Evolutionary conservation across 176 grass and related monocot species (phyloP).

Genomic region (Puccinellia tenuiflora): DNA sequence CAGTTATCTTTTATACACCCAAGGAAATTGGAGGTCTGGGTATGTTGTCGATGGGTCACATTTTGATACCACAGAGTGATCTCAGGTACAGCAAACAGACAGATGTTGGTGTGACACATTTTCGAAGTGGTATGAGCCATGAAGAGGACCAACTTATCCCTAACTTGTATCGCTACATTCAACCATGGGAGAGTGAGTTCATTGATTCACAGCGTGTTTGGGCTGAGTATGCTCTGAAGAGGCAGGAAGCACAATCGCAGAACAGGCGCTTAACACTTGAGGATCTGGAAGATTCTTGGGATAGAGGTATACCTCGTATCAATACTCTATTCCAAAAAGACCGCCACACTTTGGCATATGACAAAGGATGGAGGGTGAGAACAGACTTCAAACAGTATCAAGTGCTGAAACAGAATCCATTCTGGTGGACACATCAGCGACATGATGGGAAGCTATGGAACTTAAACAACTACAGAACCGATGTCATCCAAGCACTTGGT

Average conservation of each 20-base stretch:
- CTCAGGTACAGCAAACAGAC: constrained; percentile 93
- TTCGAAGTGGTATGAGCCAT: constrained; percentile 98
- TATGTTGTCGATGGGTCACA: constrained; percentile 98
- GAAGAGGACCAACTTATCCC: constrained; percentile 98
- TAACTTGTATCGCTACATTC: constrained; percentile 95
- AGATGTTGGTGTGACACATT: constrained; percentile 98
- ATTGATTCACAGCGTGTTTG: constrained; percentile 99
- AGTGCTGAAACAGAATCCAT: constrained; percentile 98
- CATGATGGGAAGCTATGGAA: constrained; percentile 99
- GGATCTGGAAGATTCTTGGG: constrained; percentile 99
- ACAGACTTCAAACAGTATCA: constrained; percentile 99
- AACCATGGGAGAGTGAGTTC: constrained; percentile 99
- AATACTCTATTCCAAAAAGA: constrained; percentile 99
- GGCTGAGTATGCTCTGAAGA: constrained; percentile 99
- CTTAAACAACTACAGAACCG: constrained; percentile 97
- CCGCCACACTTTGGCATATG: constrained; percentile 86
- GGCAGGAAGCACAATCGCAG: constrained; percentile 96
- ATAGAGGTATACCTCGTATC: constrained; percentile 96
- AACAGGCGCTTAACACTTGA: constrained; percentile 92
- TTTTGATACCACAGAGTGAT: constrained; percentile 96
- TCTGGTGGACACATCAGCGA: constrained; percentile 99
- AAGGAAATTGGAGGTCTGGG: constrained; percentile 98
- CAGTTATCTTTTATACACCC: constrained; percentile 98
- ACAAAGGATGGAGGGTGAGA: constrained; percentile 97
- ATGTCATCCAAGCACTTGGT: constrained; percentile 99